phyloP scores from a whole-genome alignment of 345 rosid genomes.

The Barbarea vulgaris region DNA sequence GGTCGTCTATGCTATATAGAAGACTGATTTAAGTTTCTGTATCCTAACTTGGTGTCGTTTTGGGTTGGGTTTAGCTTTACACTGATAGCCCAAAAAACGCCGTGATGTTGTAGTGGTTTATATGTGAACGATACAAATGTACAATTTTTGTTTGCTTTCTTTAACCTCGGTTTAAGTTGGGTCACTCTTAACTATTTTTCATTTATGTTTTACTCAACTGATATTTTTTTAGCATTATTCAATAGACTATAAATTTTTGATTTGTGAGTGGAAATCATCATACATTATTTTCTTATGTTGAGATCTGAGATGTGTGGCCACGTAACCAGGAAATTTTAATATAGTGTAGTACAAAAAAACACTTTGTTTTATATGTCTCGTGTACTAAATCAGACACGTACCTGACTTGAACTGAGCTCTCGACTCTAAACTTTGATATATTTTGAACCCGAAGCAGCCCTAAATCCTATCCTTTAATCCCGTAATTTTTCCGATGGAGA shows the following conservation, averaged over 20 bases:
- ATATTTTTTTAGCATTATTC: neutral
- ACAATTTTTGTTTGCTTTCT: neutral
- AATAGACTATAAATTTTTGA: neutral
- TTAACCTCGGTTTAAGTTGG: neutral
- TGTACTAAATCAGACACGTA: neutral
- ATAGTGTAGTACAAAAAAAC: too few relatives aligned
- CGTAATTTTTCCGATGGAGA: constrained; percentile 45
- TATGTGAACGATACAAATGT: neutral
- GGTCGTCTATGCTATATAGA: constrained; percentile 46
- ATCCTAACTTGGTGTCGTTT: neutral
- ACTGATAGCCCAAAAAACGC: neutral
- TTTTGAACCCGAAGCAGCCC: neutral
- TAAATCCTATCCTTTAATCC: constrained; percentile 29
- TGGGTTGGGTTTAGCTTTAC: neutral
- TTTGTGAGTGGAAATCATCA: neutral
- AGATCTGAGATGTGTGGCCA: neutral
- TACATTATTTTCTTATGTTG: neutral
- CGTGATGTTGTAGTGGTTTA: constrained; percentile 9
- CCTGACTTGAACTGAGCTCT: neutral
- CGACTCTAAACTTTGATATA: neutral
- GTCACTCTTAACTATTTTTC: neutral
- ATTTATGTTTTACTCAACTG: neutral
- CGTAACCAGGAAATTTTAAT: neutral
- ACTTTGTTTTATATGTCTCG: neutral
- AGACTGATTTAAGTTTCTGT: neutral